A percentile compares a stretch with the other conserved stretches of the same genome.
Evolutionary conservation across 441 rosid species (phyloP).

Genomic region (Pelargonium fulgidum): DNA sequence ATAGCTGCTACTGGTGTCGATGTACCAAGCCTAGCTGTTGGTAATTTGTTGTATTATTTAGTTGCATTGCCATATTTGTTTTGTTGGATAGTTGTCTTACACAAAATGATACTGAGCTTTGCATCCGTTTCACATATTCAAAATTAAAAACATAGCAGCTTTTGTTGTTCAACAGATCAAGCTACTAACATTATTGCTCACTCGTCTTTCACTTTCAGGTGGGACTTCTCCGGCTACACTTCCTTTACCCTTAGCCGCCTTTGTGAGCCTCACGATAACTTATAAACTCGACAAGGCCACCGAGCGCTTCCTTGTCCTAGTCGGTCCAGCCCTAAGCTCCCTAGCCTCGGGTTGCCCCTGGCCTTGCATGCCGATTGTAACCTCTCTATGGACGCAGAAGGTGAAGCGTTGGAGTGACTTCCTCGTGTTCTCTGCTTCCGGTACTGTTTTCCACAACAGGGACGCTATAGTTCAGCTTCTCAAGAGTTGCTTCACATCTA

Average conservation of each 20-base stretch:
- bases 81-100: background rate
- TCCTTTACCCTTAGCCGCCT: constrained; percentile 93
- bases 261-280: constrained; percentile 93
- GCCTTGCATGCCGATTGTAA: constrained; percentile 92
- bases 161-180: too few relatives aligned
- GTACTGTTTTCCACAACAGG: constrained; percentile 72
- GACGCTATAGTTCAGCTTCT: constrained; percentile 94
- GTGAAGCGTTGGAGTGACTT: constrained; percentile 93
- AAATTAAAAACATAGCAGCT: background rate
- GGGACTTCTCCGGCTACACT: constrained; percentile 80
- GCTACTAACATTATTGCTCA: constrained; percentile 11
- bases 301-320: constrained; percentile 56
- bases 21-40: constrained; percentile 78
- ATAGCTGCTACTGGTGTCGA: constrained; percentile 91
- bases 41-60: constrained; percentile 29
- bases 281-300: constrained; percentile 80
- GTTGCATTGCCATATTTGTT: background rate
- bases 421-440: constrained; percentile 79
- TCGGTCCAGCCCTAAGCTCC: constrained; percentile 69
- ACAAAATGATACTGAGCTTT: too few relatives aligned
- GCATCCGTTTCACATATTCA: background rate
- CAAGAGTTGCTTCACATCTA: constrained; percentile 72
- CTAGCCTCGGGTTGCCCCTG: constrained; percentile 91
- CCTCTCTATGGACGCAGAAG: constrained; percentile 91
- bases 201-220: constrained; percentile 40